Percentiles rank a stretch among this genome's conserved stretches.
Evolutionary conservation across 2,329 filamentous ascomycete genomes (phyloP).

Genomic region (Xylariales sp.): DNA sequence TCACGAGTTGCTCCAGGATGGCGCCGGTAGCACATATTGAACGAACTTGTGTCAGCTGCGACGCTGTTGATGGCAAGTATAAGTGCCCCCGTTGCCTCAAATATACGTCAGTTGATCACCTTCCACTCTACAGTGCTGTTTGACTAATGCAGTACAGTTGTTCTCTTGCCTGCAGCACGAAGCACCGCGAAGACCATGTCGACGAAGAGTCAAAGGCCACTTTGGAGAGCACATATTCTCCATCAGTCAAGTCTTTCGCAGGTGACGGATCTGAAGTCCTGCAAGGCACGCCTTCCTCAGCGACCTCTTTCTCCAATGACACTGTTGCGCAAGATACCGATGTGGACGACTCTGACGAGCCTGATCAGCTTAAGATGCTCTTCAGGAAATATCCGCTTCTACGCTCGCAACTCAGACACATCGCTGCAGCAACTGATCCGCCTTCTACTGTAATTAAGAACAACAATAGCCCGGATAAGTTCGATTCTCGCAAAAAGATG

Average conservation of each 20-base stretch:
- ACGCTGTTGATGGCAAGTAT: conserved; percentile 49
- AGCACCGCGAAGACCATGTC: conserved; percentile 41
- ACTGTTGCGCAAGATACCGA: not conserved
- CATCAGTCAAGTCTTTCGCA: too few species aligned
- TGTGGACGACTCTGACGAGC: not conserved
- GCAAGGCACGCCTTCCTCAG: not conserved
- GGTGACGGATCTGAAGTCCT: too few species aligned
- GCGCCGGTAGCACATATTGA: conserved; percentile 15
- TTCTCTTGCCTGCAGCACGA: conserved; percentile 51
- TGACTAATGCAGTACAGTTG: conserved; percentile 46
- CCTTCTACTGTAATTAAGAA: conserved; percentile 11
- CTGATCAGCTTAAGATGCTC: conserved; percentile 15
- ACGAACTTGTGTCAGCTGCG: conserved; percentile 50
- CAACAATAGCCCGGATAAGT: conserved; percentile 1
- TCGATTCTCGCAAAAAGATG: conserved; percentile 26
- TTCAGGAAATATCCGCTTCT: conserved; percentile 24
- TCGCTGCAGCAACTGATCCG: conserved; percentile 26
- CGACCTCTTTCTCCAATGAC: not conserved
- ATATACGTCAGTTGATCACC: conserved; percentile 46
- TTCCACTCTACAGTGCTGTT: too few species aligned
- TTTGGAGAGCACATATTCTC: too few species aligned
- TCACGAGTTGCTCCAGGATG: too few species aligned
- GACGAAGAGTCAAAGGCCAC: conserved; percentile 4
- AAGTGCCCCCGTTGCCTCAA: conserved; percentile 57
- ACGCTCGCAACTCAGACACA: conserved; percentile 20